These are phyloP conservation scores for Boletellus emodensis DNA, from an alignment of 768 basidiomycete species.

Conservation along the genomic window DNA sequence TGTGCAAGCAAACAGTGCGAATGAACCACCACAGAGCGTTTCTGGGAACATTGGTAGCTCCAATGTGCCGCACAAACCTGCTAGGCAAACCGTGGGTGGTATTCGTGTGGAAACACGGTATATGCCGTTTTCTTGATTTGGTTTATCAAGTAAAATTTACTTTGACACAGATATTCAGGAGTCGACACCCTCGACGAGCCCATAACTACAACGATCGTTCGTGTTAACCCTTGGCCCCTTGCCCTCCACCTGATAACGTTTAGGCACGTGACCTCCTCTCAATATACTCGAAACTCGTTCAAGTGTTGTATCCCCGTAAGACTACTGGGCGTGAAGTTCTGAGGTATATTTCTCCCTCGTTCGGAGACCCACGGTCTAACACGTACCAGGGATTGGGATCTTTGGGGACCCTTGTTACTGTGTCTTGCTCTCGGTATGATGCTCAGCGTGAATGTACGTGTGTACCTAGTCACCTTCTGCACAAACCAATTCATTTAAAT, in stretches of 20 bases:
- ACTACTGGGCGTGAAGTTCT: conserved; percentile 75
- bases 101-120: conserved; percentile 87
- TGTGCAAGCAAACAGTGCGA: conserved; percentile 36
- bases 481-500: not conserved
- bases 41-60: conserved; percentile 73
- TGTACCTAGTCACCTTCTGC: not conserved
- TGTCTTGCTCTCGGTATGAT: conserved; percentile 78
- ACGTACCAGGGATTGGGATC: conserved; percentile 82
- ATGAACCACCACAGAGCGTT: conserved; percentile 36
- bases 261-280: conserved; percentile 87
- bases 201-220: conserved; percentile 80
- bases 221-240: conserved; percentile 27
- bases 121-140: conserved; percentile 14
- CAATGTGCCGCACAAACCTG: conserved; percentile 37
- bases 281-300: conserved; percentile 88
- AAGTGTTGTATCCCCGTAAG: conserved; percentile 87
- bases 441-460: conserved; percentile 75
- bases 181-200: conserved; percentile 92
- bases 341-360: conserved; percentile 42
- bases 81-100: conserved; percentile 74
- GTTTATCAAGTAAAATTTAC: not conserved
- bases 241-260: conserved; percentile 7
- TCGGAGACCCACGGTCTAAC: conserved; percentile 1
- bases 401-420: conserved; percentile 92
- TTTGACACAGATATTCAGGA: conserved; percentile 56